phyloP scores from a whole-genome alignment of 805 yeast species.

The Nakazawaea anatomiae region DNA sequence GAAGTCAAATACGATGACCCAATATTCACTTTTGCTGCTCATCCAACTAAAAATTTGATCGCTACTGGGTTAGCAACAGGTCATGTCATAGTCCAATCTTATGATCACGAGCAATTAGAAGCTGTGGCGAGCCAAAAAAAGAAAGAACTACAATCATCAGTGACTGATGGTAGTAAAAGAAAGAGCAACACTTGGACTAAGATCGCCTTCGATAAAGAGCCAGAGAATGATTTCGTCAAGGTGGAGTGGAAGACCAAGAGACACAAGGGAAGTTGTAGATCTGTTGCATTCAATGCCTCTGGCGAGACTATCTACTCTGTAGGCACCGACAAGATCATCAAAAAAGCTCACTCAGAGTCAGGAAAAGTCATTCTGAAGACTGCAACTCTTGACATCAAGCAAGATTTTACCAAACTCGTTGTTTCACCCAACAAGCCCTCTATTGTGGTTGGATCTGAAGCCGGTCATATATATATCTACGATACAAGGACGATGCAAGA shows the following conservation, averaged over 20 bases:
- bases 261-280: conserved; percentile 85
- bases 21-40: conserved; percentile 71
- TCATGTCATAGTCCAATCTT: conserved; percentile 54
- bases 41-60: conserved; percentile 63
- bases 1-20: conserved; percentile 52
- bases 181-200: neutral
- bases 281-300: conserved; percentile 57
- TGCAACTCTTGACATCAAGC: conserved; percentile 5
- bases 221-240: conserved; percentile 22
- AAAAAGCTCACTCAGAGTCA: conserved; percentile 61
- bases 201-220: conserved; percentile 15
- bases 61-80: conserved; percentile 82
- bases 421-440: conserved; percentile 42
- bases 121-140: conserved; percentile 21
- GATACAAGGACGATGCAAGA: conserved; percentile 51
- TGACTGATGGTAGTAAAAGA: neutral
- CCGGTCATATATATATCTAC: conserved; percentile 58
- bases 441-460: conserved; percentile 59
- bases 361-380: conserved; percentile 72
- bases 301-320: conserved; percentile 59
- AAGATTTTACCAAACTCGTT: conserved; percentile 34
- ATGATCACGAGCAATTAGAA: conserved; percentile 44
- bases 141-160: conserved; percentile 12
- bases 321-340: conserved; percentile 77
- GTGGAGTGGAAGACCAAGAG: conserved; percentile 79